Evolutionary conservation across 768 basidiomycete genomes (phyloP).

Genomic region (Collybia sordida): DNA sequence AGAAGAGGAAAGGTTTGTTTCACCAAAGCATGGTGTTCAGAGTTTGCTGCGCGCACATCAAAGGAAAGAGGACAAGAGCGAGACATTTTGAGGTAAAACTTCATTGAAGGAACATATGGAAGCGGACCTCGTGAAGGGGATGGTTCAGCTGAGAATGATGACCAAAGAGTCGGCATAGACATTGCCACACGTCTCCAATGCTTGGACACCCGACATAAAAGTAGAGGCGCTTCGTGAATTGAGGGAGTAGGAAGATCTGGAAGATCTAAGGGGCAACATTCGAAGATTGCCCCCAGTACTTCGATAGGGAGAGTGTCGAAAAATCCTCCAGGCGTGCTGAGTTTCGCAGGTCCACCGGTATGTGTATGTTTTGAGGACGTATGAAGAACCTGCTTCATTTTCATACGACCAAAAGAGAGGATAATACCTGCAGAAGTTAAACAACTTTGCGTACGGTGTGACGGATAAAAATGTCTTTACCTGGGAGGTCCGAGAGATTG

Average conservation of each 20-base stretch:
- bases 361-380: too few relatives aligned
- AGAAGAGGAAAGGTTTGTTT: background rate
- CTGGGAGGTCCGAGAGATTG: too few relatives aligned
- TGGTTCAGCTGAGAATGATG: background rate
- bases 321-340: too few relatives aligned
- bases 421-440: background rate
- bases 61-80: background rate
- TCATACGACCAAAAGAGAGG: too few relatives aligned
- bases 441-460: background rate
- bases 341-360: too few relatives aligned
- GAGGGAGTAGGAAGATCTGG: background rate
- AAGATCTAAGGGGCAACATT: too few relatives aligned
- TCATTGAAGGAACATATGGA: background rate
- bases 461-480: background rate
- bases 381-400: too few relatives aligned
- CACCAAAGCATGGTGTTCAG: background rate
- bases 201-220: constrained; percentile 2
- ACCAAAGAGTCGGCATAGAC: constrained; percentile 7
- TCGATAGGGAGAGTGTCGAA: too few relatives aligned
- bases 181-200: constrained; percentile 6
- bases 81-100: background rate
- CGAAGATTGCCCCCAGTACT: too few relatives aligned
- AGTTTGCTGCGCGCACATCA: background rate
- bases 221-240: background rate
- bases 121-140: background rate